Conservation (phyloP, 148 eudicot species). For the Spergularia bocconei region DNA sequence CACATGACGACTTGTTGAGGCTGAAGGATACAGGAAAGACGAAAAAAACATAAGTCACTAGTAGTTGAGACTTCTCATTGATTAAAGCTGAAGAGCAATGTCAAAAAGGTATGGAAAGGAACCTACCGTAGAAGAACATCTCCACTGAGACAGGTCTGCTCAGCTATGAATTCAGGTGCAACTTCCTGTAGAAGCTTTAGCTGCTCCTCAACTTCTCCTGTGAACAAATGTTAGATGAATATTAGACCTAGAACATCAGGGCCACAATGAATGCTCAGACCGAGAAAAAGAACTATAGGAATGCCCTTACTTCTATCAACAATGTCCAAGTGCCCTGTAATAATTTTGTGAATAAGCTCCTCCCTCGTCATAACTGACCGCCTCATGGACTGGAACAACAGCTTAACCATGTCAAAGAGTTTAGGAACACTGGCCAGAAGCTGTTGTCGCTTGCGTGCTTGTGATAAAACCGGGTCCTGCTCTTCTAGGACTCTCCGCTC, state of each 20-base stretch:
- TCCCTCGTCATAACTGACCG: slow-evolving; percentile 69
- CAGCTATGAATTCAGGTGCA: slow-evolving; percentile 67
- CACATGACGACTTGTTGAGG: slow-evolving; percentile 46
- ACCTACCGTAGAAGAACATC: slow-evolving; percentile 62
- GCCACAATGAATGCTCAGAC: neutral
- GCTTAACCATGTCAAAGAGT: slow-evolving; percentile 62
- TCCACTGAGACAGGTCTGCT: slow-evolving; percentile 52
- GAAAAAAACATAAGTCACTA: neutral
- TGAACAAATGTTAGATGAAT: slow-evolving; percentile 4
- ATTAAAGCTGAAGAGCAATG: no score
- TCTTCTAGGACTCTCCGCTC: slow-evolving; percentile 16
- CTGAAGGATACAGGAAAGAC: slow-evolving; percentile 39
- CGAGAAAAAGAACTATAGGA: neutral
- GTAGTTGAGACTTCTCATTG: no score
- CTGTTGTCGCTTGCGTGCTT: slow-evolving; percentile 57
- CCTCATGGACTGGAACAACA: slow-evolving; percentile 64
- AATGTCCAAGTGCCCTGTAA: slow-evolving; percentile 46
- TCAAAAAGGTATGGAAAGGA: neutral
- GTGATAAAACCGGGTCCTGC: slow-evolving; percentile 29
- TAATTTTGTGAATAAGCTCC: slow-evolving; percentile 60
- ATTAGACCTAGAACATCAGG: neutral
- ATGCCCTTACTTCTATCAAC: slow-evolving; percentile 61
- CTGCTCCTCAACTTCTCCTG: slow-evolving; percentile 80
- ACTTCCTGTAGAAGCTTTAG: slow-evolving; percentile 60
- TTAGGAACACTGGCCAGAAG: slow-evolving; percentile 61